These are phyloP conservation scores for Durotheca rogersii DNA, from an alignment of 495 filamentous ascomycete genomes.

Conservation along the genomic window DNA sequence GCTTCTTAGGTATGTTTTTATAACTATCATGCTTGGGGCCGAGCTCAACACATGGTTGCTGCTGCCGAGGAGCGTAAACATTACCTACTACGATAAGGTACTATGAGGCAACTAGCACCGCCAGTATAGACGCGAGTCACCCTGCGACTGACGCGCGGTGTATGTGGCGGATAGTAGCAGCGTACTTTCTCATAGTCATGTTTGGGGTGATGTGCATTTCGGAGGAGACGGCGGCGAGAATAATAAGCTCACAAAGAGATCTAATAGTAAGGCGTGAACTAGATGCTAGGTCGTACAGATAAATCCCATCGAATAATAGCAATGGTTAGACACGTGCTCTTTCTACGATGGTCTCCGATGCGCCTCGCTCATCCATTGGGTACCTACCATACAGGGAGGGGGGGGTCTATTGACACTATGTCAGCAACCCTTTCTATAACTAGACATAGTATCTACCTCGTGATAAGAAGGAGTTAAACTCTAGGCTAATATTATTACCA, in stretches of 20 bases:
- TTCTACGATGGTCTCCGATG: too few relatives aligned
- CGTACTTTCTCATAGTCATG: constrained; percentile 37
- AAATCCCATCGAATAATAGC: too few relatives aligned
- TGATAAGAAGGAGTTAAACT: too few relatives aligned
- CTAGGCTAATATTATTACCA: too few relatives aligned
- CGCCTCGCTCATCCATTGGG: too few relatives aligned
- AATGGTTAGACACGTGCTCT: too few relatives aligned
- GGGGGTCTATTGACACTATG: too few relatives aligned
- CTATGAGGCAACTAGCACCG: constrained; percentile 34
- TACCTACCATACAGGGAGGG: too few relatives aligned
- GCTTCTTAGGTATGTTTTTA: constrained; percentile 37
- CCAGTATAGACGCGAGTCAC: constrained; percentile 22
- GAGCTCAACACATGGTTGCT: constrained; percentile 35
- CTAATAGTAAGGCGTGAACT: constrained; percentile 14
- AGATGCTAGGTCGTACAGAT: too few relatives aligned
- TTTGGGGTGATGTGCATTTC: constrained; percentile 34
- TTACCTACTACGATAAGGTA: too few relatives aligned
- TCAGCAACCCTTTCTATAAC: too few relatives aligned
- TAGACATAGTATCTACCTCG: too few relatives aligned
- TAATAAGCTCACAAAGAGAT: constrained; percentile 41
- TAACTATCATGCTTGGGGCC: constrained; percentile 37
- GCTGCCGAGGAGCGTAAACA: constrained; percentile 25
- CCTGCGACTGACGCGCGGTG: constrained; percentile 30
- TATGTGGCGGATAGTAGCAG: constrained; percentile 36
- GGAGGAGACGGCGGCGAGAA: constrained; percentile 39